A percentile compares a stretch with the other conserved stretches of the same genome.
phyloP scores from a whole-genome alignment of 305 asterid species.

The Rubia balearica region DNA sequence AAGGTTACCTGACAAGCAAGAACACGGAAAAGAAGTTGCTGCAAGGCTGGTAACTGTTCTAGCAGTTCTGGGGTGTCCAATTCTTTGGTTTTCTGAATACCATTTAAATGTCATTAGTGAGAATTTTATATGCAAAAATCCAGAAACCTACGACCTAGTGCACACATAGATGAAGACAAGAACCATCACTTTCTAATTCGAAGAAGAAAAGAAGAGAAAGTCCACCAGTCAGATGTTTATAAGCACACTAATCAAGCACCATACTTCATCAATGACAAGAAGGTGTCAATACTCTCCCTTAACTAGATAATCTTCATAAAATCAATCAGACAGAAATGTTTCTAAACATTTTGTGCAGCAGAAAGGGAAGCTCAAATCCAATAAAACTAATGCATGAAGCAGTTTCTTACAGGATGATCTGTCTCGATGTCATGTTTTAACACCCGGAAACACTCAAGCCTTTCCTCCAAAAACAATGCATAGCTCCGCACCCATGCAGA shows the following conservation, averaged over 20 bases:
- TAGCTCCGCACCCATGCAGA: slow-evolving; percentile 96
- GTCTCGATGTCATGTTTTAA: slow-evolving; percentile 81
- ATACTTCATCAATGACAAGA: background rate
- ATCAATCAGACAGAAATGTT: slow-evolving; percentile 5
- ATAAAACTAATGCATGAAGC: background rate
- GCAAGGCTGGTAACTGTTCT: slow-evolving; percentile 81
- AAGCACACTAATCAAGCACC: background rate
- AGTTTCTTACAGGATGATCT: slow-evolving; percentile 56
- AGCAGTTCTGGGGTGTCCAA: slow-evolving; percentile 75
- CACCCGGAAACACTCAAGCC: slow-evolving; percentile 88
- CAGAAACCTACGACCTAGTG: background rate
- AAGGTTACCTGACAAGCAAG: slow-evolving; percentile 79
- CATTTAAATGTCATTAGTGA: slow-evolving; percentile 15
- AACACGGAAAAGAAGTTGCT: slow-evolving; percentile 77
- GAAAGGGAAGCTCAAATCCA: background rate
- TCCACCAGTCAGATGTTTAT: background rate
- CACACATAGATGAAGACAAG: background rate
- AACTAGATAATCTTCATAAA: background rate
- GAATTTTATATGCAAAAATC: slow-evolving; percentile 2
- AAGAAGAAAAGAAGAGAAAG: background rate
- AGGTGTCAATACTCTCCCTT: background rate
- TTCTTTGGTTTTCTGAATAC: slow-evolving; percentile 80
- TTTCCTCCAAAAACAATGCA: slow-evolving; percentile 91
- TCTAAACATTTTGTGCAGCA: background rate
- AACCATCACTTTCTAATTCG: background rate